Conservation (phyloP, 2,329 filamentous ascomycete species). For the Botrytis sinoallii region DNA sequence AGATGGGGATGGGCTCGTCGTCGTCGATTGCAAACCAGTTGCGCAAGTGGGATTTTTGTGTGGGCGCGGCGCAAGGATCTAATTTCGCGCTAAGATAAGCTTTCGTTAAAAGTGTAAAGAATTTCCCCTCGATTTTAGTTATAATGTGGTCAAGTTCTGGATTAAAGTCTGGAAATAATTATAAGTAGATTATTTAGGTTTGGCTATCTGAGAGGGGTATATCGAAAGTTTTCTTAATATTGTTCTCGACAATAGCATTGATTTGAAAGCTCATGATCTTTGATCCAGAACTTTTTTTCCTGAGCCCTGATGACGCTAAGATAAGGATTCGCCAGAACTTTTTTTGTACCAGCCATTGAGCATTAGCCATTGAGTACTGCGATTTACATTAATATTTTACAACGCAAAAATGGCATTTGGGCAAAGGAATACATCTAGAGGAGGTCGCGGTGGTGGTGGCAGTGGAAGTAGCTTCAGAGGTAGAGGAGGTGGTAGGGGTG, state of each 20-base stretch:
- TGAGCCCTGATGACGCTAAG: constrained; percentile 23
- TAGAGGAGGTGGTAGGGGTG: constrained; percentile 31
- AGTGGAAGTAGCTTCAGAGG: constrained; percentile 30
- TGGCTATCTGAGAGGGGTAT: background rate
- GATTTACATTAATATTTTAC: background rate
- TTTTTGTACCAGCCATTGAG: constrained; percentile 12
- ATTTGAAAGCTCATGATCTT: constrained; percentile 7
- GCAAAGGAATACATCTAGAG: constrained; percentile 24
- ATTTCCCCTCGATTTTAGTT: constrained; percentile 15
- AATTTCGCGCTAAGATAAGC: constrained; percentile 50
- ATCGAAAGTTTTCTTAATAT: background rate
- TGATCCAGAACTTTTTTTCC: background rate
- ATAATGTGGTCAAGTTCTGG: background rate
- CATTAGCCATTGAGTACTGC: background rate
- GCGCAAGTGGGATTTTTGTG: constrained; percentile 22
- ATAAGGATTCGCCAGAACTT: constrained; percentile 20
- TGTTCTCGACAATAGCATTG: constrained; percentile 9
- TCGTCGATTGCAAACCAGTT: constrained; percentile 19
- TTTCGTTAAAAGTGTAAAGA: constrained; percentile 19
- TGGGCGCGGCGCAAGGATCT: constrained; percentile 21
- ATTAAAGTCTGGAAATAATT: background rate
- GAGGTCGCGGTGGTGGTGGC: constrained; percentile 25
- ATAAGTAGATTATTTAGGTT: background rate
- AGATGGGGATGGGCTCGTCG: constrained; percentile 16
- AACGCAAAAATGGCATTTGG: constrained; percentile 25